A percentile compares a stretch with the other conserved stretches of the same genome.
These are phyloP conservation scores for Saccharata proteae DNA, from an alignment of 2,329 filamentous ascomycete species.

Conservation along the genomic window DNA sequence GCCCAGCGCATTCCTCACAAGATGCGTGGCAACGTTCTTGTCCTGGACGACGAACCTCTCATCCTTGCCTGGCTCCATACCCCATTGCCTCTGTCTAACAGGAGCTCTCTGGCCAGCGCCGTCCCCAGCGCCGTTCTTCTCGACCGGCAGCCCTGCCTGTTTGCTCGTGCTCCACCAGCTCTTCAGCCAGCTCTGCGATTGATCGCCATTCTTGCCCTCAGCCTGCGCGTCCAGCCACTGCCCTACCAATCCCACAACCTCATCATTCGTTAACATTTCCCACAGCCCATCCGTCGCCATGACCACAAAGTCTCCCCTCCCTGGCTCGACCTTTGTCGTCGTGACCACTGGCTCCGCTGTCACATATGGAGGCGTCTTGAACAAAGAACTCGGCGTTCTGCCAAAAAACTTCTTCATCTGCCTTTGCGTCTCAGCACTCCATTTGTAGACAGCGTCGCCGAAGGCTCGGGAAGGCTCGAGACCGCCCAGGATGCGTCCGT, in stretches of 20 bases:
- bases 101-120: conserved; percentile 69
- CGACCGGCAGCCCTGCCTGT: conserved; percentile 59
- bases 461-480: conserved; percentile 90
- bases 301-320: conserved; percentile 87
- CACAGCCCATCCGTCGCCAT: conserved; percentile 94
- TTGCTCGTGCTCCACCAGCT: conserved; percentile 50
- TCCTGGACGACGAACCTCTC: conserved; percentile 89
- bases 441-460: conserved; percentile 95
- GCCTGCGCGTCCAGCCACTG: conserved; percentile 86
- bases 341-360: conserved; percentile 93
- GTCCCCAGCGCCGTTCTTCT: conserved; percentile 42
- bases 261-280: conserved; percentile 99
- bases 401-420: conserved; percentile 83
- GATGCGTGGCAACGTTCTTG: conserved; percentile 89
- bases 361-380: conserved; percentile 91
- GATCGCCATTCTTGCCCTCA: conserved; percentile 13
- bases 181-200: conserved; percentile 47
- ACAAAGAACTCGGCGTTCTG: conserved; percentile 58
- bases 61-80: conserved; percentile 58
- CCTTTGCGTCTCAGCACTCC: conserved; percentile 73
- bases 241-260: conserved; percentile 90
- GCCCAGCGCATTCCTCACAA: conserved; percentile 88
- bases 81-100: conserved; percentile 85
- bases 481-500: conserved; percentile 82
- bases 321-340: conserved; percentile 79